Conservation (phyloP, 192 early-diverging fungal species). For the Linnemannia hyalina region DNA sequence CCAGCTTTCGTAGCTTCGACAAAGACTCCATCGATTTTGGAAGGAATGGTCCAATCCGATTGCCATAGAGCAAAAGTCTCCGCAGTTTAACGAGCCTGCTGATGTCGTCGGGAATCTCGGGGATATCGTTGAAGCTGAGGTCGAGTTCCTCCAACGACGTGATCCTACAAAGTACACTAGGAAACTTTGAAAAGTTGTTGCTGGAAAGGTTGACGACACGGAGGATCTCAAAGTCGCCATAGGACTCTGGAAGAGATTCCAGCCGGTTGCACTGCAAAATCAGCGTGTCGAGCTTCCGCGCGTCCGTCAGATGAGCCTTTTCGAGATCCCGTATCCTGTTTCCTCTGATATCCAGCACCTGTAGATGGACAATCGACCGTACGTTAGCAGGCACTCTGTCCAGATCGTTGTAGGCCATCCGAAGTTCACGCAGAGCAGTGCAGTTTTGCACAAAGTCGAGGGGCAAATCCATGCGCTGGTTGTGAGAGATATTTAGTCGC, state of each 20-base stretch:
- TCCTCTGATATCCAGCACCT: conserved; percentile 81
- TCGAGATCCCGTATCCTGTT: conserved; percentile 82
- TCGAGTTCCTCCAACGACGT: conserved; percentile 76
- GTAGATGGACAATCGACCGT: conserved; percentile 71
- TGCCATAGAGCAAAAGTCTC: conserved; percentile 79
- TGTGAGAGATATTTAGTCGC: conserved; percentile 84
- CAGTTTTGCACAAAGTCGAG: conserved; percentile 87
- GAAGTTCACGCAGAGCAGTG: conserved; percentile 71
- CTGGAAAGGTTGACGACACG: conserved; percentile 82
- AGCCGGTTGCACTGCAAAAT: conserved; percentile 82
- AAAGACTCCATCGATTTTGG: conserved; percentile 73
- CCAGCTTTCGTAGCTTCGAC: conserved; percentile 74
- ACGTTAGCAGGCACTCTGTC: conserved; percentile 78
- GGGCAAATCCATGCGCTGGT: conserved; percentile 85
- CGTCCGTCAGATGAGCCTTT: conserved; percentile 70
- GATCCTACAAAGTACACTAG: conserved; percentile 72
- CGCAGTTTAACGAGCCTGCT: conserved; percentile 72
- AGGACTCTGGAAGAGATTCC: conserved; percentile 74
- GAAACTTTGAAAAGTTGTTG: conserved; percentile 83
- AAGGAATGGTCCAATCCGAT: conserved; percentile 78
- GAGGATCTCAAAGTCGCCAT: conserved; percentile 68
- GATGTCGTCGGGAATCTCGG: conserved; percentile 76
- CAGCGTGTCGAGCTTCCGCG: conserved; percentile 73
- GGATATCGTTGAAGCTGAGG: conserved; percentile 86
- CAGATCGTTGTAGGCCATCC: conserved; percentile 81